Evolutionary conservation across 306 rosid genomes (phyloP), one percentile per base, ranked within the genome.

Genomic region (Rubus parviflorus): DNA sequence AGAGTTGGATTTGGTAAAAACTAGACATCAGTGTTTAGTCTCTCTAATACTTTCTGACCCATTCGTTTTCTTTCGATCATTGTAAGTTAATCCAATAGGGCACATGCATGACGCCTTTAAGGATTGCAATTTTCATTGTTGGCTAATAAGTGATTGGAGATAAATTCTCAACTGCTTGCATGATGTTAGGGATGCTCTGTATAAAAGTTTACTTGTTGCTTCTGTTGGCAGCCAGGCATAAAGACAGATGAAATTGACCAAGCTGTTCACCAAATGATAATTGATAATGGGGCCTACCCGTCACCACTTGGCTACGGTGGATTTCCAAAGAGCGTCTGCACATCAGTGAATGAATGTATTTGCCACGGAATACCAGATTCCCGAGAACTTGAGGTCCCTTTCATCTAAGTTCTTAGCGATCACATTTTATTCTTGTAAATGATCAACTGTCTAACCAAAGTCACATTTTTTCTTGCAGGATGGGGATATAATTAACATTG

Each of bases 311-410:
- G 97, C 64, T 95, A 95, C 61, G 93, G 96, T 75, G 93, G 93
- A 63, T 95, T 95, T 87, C 99, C 97, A 42, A 95, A 95, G 90
- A 95, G 99, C 71, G 96, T 95, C 48, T 92, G 99, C 89, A 95
- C 99, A 53, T 95, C 99, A 63, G 90, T 95, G 79, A 95, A 95
- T 84, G 99, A 95, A 81, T 92, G 97, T 81, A 92, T 92, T 60
- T 92, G 97, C 89, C 99, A 92, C 77, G 97, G 97, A 82, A 92
- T 92, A 81, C 97, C 99, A 70, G 99, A 95, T 89, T 90, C 94
- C 43, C 84, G 91, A 64, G 80, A 70, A 9, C 97, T 95, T 57
- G 94, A 95, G 99, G 99, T 95, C 51, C 66, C 64, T 70, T 79
- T 66, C 23, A 4, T 37, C 23, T 48, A 58, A 81, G 42, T 73